Evolutionary conservation across 163 green algal genomes (phyloP), one percentile per base, ranked within the genome.

Genomic region (Scenedesmus sp.): DNA sequence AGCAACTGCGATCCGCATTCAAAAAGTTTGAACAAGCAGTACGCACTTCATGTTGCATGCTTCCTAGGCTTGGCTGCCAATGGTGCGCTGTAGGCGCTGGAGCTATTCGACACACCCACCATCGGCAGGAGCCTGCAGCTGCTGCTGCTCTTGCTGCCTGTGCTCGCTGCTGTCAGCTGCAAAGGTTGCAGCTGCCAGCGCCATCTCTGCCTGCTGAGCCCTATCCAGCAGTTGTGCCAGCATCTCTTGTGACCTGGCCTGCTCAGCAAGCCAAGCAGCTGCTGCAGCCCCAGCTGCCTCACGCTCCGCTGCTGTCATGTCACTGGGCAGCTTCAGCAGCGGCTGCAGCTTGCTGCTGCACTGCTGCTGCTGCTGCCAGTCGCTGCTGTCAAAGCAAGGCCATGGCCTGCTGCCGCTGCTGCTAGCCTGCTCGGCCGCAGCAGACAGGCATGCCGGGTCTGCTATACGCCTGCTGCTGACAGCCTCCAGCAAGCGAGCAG

Each of bases 161-260:
- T 76, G 20, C 54, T 73, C 56, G n/a, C 56, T 12, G 20, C 18
- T 55, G n/a, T 74, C 76, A 20, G 18, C 52, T 74, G 56, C 59
- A 57, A 92, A 18, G 2, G 26, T 60, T 20, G 83, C 67, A 23
- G 74, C 90, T 46, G 90, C 90, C 55, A 93, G 82, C 34, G 34
- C 59, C 83, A 87, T 76, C 56, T 93, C 90, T 3, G 90, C 84
- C 1, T 26, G n/a, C 84, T 93, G n/a, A 1, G 90, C 84, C n/a
- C 90, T 5, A 8, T 70, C 52, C 20, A 82, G 26, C 57, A 87
- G 10, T 2, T 26, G 20, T 8, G 90, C 59, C 26, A 93, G 76
- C 90, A 90, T 18, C 59, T 54, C 56, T 59, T 90, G 83, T 0
- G 23, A 8, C n/a, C 90, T 59, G 16, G 59, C 82, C 90, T 77